Evolutionary conservation across 805 yeast genomes (phyloP).

Genomic region (Candida ponderosae): DNA sequence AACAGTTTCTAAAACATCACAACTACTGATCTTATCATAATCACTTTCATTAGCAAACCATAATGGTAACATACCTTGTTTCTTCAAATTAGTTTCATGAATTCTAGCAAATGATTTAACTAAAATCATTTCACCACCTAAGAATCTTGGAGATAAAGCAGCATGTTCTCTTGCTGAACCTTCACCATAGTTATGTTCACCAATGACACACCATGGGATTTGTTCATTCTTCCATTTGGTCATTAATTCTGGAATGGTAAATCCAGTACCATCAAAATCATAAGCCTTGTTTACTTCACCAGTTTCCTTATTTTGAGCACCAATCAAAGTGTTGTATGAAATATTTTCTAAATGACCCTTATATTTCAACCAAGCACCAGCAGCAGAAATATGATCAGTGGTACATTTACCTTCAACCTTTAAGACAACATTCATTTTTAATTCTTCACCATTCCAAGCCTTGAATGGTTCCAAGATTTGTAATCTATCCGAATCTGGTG

Average conservation of each 20-base stretch:
- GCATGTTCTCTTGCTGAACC: slow-evolving; percentile 99
- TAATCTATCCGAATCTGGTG: slow-evolving; percentile 93
- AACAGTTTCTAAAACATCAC: slow-evolving; percentile 72
- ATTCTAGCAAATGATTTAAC: slow-evolving; percentile 98
- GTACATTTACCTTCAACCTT: slow-evolving; percentile 97
- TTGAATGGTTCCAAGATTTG: slow-evolving; percentile 90
- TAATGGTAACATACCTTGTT: slow-evolving; percentile 97
- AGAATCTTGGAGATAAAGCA: slow-evolving; percentile 98
- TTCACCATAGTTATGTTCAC: slow-evolving; percentile 99
- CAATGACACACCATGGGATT: slow-evolving; percentile 93
- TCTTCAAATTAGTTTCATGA: slow-evolving; percentile 99
- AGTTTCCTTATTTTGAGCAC: slow-evolving; percentile 96
- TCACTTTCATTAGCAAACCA: slow-evolving; percentile 85
- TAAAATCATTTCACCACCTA: slow-evolving; percentile 96
- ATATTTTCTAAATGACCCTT: slow-evolving; percentile 99
- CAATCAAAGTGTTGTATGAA: slow-evolving; percentile 98
- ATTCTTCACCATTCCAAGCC: slow-evolving; percentile 94
- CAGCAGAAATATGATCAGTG: slow-evolving; percentile 99
- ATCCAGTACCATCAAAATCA: slow-evolving; percentile 88
- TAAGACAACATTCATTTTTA: slow-evolving; percentile 84
- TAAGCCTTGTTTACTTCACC: slow-evolving; percentile 86
- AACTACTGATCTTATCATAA: slow-evolving; percentile 82
- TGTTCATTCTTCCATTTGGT: slow-evolving; percentile 90
- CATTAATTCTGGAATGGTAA: slow-evolving; percentile 94
- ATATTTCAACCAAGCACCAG: slow-evolving; percentile 99